Evolutionary conservation across 2,329 filamentous ascomycete species (phyloP).

Genomic region (Pyrenophora graminea): DNA sequence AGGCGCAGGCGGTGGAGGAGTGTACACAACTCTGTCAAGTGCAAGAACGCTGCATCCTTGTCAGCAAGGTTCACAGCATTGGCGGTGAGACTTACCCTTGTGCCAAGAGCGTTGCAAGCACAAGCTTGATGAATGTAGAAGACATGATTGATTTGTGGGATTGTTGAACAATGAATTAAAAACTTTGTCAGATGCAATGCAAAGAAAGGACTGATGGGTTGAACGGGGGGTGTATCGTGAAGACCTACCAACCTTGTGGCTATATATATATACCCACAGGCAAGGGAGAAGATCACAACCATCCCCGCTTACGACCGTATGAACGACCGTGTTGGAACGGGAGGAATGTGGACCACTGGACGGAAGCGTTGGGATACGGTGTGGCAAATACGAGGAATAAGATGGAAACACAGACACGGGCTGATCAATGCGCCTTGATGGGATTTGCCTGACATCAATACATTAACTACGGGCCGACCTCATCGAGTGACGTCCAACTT

Average conservation of each 20-base stretch:
- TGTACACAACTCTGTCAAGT: neutral
- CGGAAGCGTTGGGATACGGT: conserved; percentile 2
- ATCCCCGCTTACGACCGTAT: no score
- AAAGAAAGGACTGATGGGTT: neutral
- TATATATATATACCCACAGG: neutral
- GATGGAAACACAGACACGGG: conserved; percentile 2
- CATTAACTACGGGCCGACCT: conserved; percentile 13
- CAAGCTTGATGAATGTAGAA: neutral
- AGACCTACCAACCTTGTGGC: neutral
- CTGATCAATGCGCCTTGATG: no score
- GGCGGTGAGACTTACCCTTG: neutral
- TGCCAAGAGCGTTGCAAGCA: conserved; percentile 1
- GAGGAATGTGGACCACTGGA: neutral
- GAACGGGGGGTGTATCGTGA: neutral
- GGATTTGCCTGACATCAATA: neutral
- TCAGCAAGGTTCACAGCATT: neutral
- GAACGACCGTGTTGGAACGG: no score
- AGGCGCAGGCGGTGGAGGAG: neutral
- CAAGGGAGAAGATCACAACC: no score
- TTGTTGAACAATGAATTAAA: no score
- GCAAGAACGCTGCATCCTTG: neutral
- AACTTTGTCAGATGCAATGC: neutral
- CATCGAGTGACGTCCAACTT: conserved; percentile 6
- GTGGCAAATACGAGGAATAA: neutral
- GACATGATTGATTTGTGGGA: neutral